Evolutionary conservation across 768 basidiomycete genomes (phyloP).

Genomic region (Hericium coralloides): DNA sequence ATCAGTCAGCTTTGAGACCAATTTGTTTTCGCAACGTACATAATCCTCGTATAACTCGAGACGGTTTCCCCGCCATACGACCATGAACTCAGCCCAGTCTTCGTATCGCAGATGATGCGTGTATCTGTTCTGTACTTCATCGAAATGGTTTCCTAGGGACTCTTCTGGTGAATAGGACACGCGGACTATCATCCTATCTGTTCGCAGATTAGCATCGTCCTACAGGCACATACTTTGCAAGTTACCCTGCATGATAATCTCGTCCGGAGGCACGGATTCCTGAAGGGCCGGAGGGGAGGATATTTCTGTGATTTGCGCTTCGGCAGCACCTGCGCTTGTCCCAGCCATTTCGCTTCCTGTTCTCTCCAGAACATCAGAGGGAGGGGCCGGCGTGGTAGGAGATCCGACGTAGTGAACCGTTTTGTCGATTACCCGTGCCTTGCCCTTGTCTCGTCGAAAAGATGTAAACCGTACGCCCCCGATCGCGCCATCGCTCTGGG

Average conservation of each 20-base stretch:
- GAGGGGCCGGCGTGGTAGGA: constrained; percentile 38
- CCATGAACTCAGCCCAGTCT: constrained; percentile 76
- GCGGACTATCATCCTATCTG: constrained; percentile 87
- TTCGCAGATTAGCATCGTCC: constrained; percentile 7
- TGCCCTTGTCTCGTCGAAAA: background rate
- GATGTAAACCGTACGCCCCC: constrained; percentile 6
- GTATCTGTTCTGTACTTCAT: constrained; percentile 60
- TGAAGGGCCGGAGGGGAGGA: background rate
- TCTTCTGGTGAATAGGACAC: constrained; percentile 56
- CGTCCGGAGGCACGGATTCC: constrained; percentile 29
- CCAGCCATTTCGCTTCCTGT: constrained; percentile 43
- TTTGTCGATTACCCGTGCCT: constrained; percentile 18
- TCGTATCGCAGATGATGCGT: constrained; percentile 52
- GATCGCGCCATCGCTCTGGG: background rate
- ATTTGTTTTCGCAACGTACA: constrained; percentile 35
- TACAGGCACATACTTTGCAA: constrained; percentile 6
- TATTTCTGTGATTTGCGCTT: constrained; percentile 13
- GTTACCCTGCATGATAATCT: constrained; percentile 68
- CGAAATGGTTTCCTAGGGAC: constrained; percentile 40
- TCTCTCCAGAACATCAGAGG: constrained; percentile 58
- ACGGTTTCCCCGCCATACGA: constrained; percentile 70
- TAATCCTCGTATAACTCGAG: constrained; percentile 83
- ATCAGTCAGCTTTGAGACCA: background rate
- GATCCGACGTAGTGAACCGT: constrained; percentile 16
- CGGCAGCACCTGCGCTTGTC: constrained; percentile 58